phyloP scores from a whole-genome alignment of 192 early-diverging fungal species.

The Gamsiella multidivaricata region DNA sequence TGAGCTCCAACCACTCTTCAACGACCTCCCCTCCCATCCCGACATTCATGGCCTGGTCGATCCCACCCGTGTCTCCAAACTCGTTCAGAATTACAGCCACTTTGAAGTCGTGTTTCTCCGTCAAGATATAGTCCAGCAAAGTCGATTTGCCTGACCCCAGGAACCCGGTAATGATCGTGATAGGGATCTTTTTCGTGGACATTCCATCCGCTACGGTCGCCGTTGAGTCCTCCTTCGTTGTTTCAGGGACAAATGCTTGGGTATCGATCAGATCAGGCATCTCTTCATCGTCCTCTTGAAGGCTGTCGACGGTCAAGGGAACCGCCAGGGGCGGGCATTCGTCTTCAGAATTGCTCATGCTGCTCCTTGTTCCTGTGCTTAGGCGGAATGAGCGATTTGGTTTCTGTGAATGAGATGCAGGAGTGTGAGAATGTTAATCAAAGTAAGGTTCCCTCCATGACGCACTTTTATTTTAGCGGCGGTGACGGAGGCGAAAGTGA shows the following conservation, averaged over 20 bases:
- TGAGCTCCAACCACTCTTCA: slow-evolving; percentile 97
- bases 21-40: slow-evolving; percentile 84
- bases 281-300: slow-evolving; percentile 32
- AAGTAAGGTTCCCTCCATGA: too few species aligned
- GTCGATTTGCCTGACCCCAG: slow-evolving; percentile 94
- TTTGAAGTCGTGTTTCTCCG: slow-evolving; percentile 88
- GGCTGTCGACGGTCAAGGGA: not conserved
- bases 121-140: slow-evolving; percentile 85
- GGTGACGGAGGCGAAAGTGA: too few species aligned
- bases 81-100: slow-evolving; percentile 99
- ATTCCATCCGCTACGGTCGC: not conserved
- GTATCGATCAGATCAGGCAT: slow-evolving; percentile 44
- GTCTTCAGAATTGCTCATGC: slow-evolving; percentile 35
- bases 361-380: not conserved
- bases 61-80: slow-evolving; percentile 94
- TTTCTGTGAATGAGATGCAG: not conserved
- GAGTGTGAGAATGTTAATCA: too few species aligned
- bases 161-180: slow-evolving; percentile 70
- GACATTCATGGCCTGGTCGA: slow-evolving; percentile 92
- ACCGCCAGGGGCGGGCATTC: slow-evolving; percentile 42
- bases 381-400: not conserved
- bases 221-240: not conserved
- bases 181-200: slow-evolving; percentile 46
- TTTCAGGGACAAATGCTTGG: not conserved
- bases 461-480: too few species aligned